phyloP scores from a whole-genome alignment of 192 early-diverging fungal species.

The Linnemannia schmuckeri region DNA sequence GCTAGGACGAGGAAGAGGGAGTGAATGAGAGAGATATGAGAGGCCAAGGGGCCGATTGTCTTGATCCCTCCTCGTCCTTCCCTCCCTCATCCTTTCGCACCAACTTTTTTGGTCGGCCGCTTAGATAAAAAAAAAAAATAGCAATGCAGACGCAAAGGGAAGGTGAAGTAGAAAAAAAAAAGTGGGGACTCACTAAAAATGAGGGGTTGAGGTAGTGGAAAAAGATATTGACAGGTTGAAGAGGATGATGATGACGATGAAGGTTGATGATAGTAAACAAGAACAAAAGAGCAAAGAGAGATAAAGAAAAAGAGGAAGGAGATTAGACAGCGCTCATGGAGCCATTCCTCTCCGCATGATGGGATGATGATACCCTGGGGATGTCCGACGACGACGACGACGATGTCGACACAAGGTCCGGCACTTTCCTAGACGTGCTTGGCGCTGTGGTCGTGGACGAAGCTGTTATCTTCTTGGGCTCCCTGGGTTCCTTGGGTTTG shows the following conservation, averaged over 20 bases:
- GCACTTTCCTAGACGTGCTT: background rate
- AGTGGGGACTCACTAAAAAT: background rate
- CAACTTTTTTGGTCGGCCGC: conserved; percentile 4
- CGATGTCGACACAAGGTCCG: background rate
- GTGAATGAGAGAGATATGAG: background rate
- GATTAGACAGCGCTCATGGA: background rate
- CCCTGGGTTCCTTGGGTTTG: conserved; percentile 41
- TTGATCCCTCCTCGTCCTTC: background rate
- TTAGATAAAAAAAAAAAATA: conserved; percentile 11
- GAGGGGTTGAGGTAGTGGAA: background rate
- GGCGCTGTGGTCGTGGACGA: background rate
- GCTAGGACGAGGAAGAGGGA: background rate
- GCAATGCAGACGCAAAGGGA: background rate
- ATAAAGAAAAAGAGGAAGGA: background rate
- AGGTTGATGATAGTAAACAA: background rate
- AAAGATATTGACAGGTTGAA: background rate
- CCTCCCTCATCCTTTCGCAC: background rate
- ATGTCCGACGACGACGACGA: conserved; percentile 4
- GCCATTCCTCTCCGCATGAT: background rate
- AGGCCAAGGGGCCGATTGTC: background rate
- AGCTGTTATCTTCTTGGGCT: conserved; percentile 23
- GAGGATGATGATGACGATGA: too few relatives aligned
- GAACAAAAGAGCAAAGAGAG: background rate
- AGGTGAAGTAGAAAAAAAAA: conserved; percentile 2
- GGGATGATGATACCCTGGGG: background rate